Conservation (phyloP, 2,329 filamentous ascomycete species). For the Apiospora arundinis region DNA sequence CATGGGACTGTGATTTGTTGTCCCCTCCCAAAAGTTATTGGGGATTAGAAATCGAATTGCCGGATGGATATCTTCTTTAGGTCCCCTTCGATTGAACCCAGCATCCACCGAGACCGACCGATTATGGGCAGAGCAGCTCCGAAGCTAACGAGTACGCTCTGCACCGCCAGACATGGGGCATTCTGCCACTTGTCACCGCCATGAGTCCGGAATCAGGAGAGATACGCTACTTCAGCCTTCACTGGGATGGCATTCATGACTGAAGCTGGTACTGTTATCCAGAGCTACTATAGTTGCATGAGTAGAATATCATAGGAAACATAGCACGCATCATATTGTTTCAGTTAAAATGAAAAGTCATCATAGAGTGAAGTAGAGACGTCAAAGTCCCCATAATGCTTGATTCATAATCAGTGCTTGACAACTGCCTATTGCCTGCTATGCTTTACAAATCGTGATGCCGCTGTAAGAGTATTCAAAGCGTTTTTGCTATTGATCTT, state of each 20-base stretch:
- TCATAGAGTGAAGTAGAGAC: constrained; percentile 7
- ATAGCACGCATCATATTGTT: no score
- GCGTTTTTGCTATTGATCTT: constrained; percentile 5
- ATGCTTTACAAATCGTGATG: constrained; percentile 4
- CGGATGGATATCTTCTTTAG: background rate
- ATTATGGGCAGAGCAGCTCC: constrained; percentile 16
- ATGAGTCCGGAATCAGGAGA: constrained; percentile 16
- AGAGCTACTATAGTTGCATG: background rate
- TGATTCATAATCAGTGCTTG: background rate
- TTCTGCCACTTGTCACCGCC: constrained; percentile 35
- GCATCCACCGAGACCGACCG: constrained; percentile 12
- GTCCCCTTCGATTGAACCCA: background rate
- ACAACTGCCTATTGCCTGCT: background rate
- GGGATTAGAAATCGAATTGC: constrained; percentile 12
- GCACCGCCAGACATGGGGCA: background rate
- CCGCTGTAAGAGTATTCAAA: constrained; percentile 3
- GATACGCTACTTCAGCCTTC: background rate
- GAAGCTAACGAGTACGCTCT: background rate
- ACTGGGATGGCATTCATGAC: no score
- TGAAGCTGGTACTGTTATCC: background rate
- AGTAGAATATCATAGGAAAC: no score
- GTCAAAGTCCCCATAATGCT: background rate
- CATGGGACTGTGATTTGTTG: background rate
- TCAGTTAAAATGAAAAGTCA: no score
- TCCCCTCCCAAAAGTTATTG: background rate